Conservation (phyloP, 352 stramenopile genomes). For the Phytopythium litorale region DNA sequence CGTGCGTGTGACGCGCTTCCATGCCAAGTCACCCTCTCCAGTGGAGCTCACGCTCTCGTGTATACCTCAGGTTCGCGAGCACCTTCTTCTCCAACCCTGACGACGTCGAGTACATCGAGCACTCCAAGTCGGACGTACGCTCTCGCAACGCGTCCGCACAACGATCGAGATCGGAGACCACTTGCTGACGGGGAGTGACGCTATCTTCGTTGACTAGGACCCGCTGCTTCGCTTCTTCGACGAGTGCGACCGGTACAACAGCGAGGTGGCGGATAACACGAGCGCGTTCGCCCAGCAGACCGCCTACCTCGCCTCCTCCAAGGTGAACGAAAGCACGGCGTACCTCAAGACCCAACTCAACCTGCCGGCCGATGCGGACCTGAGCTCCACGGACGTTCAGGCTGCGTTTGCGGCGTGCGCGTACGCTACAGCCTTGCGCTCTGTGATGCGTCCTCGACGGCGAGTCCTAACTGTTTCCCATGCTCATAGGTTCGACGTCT, state of each 20-base stretch:
- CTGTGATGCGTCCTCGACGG: neutral
- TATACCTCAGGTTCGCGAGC: slow-evolving; percentile 34
- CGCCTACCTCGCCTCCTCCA: slow-evolving; percentile 29
- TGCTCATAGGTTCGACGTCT: slow-evolving; percentile 53
- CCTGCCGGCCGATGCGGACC: slow-evolving; percentile 17
- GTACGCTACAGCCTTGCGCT: slow-evolving; percentile 20
- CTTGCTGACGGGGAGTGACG: neutral
- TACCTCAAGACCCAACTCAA: slow-evolving; percentile 35
- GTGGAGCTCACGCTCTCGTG: neutral
- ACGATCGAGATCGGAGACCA: neutral
- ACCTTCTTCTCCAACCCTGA: slow-evolving; percentile 57
- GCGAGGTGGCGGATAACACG: slow-evolving; percentile 49
- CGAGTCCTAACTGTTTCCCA: neutral
- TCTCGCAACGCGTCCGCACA: neutral
- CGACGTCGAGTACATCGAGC: slow-evolving; percentile 47
- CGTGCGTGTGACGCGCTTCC: slow-evolving; percentile 20
- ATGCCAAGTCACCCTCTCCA: neutral
- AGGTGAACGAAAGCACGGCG: slow-evolving; percentile 23
- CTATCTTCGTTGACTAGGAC: slow-evolving; percentile 22
- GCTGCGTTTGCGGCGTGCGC: slow-evolving; percentile 60
- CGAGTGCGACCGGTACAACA: slow-evolving; percentile 50
- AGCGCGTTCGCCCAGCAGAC: slow-evolving; percentile 34
- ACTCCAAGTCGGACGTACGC: slow-evolving; percentile 41
- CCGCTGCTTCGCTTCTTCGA: slow-evolving; percentile 66
- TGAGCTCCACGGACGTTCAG: slow-evolving; percentile 39